Evolutionary conservation across 2,329 filamentous ascomycete species (phyloP).

Genomic region (Falciphora oryzae): DNA sequence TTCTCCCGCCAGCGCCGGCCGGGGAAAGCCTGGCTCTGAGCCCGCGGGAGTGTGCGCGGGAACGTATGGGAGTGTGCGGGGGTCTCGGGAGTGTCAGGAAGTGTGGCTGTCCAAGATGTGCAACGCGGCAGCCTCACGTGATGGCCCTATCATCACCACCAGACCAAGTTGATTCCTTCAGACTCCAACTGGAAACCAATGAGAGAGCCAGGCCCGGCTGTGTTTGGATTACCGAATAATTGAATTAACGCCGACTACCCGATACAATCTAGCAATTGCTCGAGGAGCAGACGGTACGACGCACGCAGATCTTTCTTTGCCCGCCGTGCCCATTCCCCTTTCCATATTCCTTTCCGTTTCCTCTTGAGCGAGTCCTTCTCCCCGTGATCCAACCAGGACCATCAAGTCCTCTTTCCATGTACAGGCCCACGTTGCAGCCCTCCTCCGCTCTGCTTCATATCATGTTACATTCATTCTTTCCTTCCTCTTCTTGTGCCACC

Average conservation of each 20-base stretch:
- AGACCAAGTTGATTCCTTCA: too few species aligned
- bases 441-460: background rate
- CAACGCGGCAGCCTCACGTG: too few species aligned
- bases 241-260: background rate
- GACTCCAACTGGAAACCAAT: too few species aligned
- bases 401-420: background rate
- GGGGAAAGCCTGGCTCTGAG: too few species aligned
- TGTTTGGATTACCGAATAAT: background rate
- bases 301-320: background rate
- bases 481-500: background rate
- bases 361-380: background rate
- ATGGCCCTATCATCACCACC: too few species aligned
- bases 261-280: constrained; percentile 2
- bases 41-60: too few species aligned
- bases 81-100: too few species aligned
- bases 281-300: background rate
- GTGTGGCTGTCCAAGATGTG: too few species aligned
- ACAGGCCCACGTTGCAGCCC: too few species aligned
- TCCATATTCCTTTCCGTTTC: background rate
- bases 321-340: background rate
- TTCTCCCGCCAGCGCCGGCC: too few species aligned
- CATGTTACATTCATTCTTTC: background rate
- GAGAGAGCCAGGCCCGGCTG: too few species aligned
- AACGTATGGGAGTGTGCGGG: too few species aligned
- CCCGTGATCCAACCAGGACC: background rate